phyloP scores from a whole-genome alignment of 441 rosid species.

The Capsella rubella region DNA sequence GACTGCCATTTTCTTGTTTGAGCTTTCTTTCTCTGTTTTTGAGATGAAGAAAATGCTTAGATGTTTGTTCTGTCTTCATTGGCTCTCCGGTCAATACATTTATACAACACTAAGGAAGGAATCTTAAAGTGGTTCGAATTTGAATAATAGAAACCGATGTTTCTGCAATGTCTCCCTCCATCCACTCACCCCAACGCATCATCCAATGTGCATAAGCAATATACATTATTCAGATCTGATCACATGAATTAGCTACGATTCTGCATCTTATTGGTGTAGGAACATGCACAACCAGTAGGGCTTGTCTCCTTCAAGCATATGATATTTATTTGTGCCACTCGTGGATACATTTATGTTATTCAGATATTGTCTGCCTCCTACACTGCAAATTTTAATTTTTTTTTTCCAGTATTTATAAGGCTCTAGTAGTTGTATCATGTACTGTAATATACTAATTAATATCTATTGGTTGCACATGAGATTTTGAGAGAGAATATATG shows the following conservation, averaged over 20 bases:
- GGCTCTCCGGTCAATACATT: not conserved
- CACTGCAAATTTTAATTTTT: not conserved
- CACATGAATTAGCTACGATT: constrained; percentile 21
- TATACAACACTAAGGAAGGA: not conserved
- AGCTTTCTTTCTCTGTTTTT: no score
- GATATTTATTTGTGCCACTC: constrained; percentile 20
- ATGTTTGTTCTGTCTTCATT: not conserved
- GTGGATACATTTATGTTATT: not conserved
- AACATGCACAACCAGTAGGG: constrained; percentile 8
- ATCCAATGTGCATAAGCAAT: not conserved
- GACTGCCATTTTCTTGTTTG: not conserved
- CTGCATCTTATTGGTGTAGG: constrained; percentile 13
- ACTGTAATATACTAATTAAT: constrained; percentile 24
- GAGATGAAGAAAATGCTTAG: not conserved
- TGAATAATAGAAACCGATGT: not conserved
- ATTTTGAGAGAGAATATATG: constrained; percentile 27
- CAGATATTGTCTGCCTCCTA: constrained; percentile 36
- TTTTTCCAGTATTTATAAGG: not conserved
- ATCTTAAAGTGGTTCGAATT: not conserved
- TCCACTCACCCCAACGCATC: not conserved
- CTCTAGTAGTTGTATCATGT: constrained; percentile 20
- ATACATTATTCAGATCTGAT: constrained; percentile 32
- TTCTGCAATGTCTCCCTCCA: not conserved
- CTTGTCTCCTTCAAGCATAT: constrained; percentile 32
- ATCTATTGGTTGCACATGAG: constrained; percentile 23